Conservation (phyloP, 352 stramenopile species). For the Pythium chondricola region DNA sequence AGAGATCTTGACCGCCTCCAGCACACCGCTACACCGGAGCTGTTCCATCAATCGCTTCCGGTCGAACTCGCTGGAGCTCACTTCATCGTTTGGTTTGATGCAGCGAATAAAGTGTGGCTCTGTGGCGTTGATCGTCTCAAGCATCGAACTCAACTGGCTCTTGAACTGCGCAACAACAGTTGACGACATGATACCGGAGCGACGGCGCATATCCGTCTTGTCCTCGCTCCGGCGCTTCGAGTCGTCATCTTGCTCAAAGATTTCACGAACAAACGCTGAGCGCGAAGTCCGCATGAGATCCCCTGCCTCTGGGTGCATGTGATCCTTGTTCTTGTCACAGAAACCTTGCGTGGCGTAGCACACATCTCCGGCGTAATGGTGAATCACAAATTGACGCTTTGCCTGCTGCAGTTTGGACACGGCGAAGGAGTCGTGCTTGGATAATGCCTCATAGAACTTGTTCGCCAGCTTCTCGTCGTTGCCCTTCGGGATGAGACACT, state of each 20-base stretch:
- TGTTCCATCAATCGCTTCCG: conserved; percentile 71
- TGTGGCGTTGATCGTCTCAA: conserved; percentile 93
- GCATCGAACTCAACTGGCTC: conserved; percentile 87
- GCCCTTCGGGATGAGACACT: conserved; percentile 76
- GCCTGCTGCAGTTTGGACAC: conserved; percentile 72
- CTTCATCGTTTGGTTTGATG: conserved; percentile 84
- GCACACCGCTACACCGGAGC: conserved; percentile 78
- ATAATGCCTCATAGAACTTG: conserved; percentile 70
- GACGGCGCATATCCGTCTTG: conserved; percentile 28
- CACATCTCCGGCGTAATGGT: conserved; percentile 83
- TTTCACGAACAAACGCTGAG: conserved; percentile 54
- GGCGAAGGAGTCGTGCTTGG: conserved; percentile 59
- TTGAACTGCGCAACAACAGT: conserved; percentile 92
- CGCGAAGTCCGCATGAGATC: conserved; percentile 67
- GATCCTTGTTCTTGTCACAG: conserved; percentile 88
- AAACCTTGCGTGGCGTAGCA: conserved; percentile 79
- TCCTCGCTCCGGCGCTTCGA: conserved; percentile 28
- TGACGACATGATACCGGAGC: conserved; percentile 76
- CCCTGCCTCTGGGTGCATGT: conserved; percentile 77
- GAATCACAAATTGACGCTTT: conserved; percentile 79
- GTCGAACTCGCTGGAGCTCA: conserved; percentile 55
- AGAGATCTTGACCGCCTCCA: conserved; percentile 88
- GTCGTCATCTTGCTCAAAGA: conserved; percentile 48
- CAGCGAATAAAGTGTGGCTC: conserved; percentile 91
- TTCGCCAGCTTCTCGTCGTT: conserved; percentile 82